Conservation (phyloP, 139 green algal genomes). For the Coccomyxa sp. region DNA sequence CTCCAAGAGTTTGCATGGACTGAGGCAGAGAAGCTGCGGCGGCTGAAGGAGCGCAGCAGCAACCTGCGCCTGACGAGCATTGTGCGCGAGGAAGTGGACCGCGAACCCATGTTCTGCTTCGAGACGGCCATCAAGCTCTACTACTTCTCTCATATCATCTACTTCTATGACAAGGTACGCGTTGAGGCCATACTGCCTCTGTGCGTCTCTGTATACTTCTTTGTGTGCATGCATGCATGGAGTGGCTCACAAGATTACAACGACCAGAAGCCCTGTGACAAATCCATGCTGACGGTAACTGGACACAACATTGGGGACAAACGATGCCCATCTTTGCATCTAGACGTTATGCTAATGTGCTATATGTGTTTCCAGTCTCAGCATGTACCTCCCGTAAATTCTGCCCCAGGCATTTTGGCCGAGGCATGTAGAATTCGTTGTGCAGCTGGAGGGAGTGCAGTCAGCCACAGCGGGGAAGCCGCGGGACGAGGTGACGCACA, state of each 20-base stretch:
- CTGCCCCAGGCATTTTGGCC: too few species aligned
- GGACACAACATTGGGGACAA: too few species aligned
- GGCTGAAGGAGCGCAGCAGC: neutral
- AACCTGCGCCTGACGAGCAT: neutral
- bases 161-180: conserved; percentile 30
- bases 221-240: too few species aligned
- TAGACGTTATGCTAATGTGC: too few species aligned
- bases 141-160: conserved; percentile 47
- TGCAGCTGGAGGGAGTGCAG: neutral
- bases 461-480: neutral
- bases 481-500: neutral
- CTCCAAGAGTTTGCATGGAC: conserved; percentile 52
- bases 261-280: too few species aligned
- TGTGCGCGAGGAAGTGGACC: neutral
- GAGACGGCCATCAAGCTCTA: conserved; percentile 56
- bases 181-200: too few species aligned
- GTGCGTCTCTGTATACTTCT: too few species aligned
- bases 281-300: too few species aligned
- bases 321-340: too few species aligned
- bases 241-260: too few species aligned
- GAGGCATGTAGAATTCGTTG: neutral
- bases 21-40: conserved; percentile 3
- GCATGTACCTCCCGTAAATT: too few species aligned
- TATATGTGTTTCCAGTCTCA: too few species aligned
- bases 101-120: conserved; percentile 62